phyloP scores from a whole-genome alignment of 73 alveolate genomes.

The Durusdinium trenchii region DNA sequence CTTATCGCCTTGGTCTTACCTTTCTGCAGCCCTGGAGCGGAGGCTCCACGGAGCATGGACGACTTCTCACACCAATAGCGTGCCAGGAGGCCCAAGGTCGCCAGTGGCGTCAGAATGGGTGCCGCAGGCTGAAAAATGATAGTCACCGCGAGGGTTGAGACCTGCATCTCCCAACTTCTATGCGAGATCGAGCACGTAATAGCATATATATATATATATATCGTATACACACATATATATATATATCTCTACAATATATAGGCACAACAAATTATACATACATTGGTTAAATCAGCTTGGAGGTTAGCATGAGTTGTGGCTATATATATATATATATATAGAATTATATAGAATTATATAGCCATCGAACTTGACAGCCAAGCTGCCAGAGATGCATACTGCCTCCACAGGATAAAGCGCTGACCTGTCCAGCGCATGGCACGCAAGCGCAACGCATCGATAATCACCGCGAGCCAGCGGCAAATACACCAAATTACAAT shows the following conservation, averaged over 20 bases:
- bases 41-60: not conserved
- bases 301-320: too few species aligned
- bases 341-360: too few species aligned
- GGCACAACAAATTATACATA: not conserved
- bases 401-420: constrained; percentile 47
- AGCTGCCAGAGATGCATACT: constrained; percentile 32
- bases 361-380: not conserved
- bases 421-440: not conserved
- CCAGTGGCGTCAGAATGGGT: constrained; percentile 7
- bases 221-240: too few species aligned
- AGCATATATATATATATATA: too few species aligned
- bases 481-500: not conserved
- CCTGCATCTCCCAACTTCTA: too few species aligned
- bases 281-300: not conserved
- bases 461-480: constrained; percentile 11
- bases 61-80: constrained; percentile 53
- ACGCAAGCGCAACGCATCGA: not conserved
- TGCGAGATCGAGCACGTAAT: too few species aligned
- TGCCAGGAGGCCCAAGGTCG: constrained; percentile 2
- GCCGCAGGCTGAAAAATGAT: constrained; percentile 12
- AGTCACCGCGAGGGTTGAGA: not conserved
- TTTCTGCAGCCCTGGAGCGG: too few species aligned
- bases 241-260: too few species aligned
- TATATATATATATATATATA: too few species aligned
- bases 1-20: too few species aligned